A percentile compares a stretch with the other conserved stretches of the same genome.
Evolutionary conservation across 2,329 filamentous ascomycete genomes (phyloP).

Genomic region (Fonsecaea pedrosoi): DNA sequence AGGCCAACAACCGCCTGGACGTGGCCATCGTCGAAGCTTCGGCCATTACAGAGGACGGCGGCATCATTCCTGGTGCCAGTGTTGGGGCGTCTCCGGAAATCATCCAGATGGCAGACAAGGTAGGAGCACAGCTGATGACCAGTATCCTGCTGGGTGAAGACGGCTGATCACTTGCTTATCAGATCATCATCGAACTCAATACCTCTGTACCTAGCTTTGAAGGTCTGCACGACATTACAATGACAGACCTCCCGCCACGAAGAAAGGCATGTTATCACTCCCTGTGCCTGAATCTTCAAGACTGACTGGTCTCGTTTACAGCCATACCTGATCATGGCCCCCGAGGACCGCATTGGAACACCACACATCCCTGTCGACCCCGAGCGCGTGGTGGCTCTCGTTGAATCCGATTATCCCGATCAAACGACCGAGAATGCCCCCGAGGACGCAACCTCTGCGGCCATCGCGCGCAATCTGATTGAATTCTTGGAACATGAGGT

Average conservation of each 20-base stretch:
- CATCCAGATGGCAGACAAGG: constrained; percentile 88
- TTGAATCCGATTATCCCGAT: constrained; percentile 85
- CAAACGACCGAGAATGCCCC: constrained; percentile 75
- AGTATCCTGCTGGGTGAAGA: not conserved
- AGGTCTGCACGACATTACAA: constrained; percentile 87
- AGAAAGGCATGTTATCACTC: constrained; percentile 63
- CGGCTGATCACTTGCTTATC: not conserved
- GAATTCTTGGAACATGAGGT: constrained; percentile 90
- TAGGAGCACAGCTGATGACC: constrained; percentile 36
- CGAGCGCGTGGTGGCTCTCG: constrained; percentile 80
- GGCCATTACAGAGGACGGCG: constrained; percentile 86
- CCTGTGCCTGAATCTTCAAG: not conserved
- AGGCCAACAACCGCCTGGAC: constrained; percentile 74
- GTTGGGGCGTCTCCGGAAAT: constrained; percentile 86
- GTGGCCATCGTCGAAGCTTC: constrained; percentile 85
- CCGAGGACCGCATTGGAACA: constrained; percentile 85
- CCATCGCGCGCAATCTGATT: constrained; percentile 80
- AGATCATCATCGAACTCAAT: constrained; percentile 90
- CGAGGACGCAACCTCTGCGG: constrained; percentile 73
- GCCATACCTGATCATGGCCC: constrained; percentile 74
- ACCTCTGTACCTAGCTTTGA: constrained; percentile 83
- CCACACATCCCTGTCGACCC: constrained; percentile 83
- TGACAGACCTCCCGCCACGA: constrained; percentile 80
- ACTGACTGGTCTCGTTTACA: constrained; percentile 11
- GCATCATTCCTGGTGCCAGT: constrained; percentile 84